Evolutionary conservation across 371 early-diverging fungal genomes (phyloP).

Genomic region (Gilbertella persicaria): DNA sequence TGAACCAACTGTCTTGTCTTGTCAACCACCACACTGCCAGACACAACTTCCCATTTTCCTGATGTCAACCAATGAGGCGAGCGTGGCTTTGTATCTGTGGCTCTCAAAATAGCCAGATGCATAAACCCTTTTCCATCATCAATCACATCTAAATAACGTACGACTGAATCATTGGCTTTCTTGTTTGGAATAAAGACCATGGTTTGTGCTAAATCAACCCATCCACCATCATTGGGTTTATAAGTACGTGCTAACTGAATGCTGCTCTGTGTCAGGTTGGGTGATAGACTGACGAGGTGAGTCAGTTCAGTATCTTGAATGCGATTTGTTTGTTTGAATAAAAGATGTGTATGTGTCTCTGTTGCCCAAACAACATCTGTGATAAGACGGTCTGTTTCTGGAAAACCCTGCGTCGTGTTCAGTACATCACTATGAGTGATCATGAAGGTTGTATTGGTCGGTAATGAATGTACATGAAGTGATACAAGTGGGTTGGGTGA

Average conservation of each 20-base stretch:
- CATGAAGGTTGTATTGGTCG: conserved; percentile 32
- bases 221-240: conserved; percentile 65
- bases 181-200: conserved; percentile 42
- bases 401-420: conserved; percentile 39
- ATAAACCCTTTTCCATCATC: conserved; percentile 72
- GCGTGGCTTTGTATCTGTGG: conserved; percentile 35
- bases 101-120: conserved; percentile 76
- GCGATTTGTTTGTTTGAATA: conserved; percentile 82
- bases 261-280: conserved; percentile 8
- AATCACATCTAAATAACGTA: conserved; percentile 78
- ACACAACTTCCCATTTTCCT: conserved; percentile 84
- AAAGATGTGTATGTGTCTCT: conserved; percentile 50
- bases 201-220: conserved; percentile 65
- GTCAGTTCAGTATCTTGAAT: conserved; percentile 81
- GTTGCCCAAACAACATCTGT: conserved; percentile 82
- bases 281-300: conserved; percentile 45
- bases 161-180: conserved; percentile 12
- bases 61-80: conserved; percentile 70
- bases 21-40: conserved; percentile 60
- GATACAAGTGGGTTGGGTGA: conserved; percentile 82
- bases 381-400: conserved; percentile 70
- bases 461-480: conserved; percentile 64
- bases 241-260: conserved; percentile 54
- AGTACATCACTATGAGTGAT: conserved; percentile 33
- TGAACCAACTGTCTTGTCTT: conserved; percentile 53